Percentiles rank a stretch among this genome's conserved stretches.
Evolutionary conservation across 495 filamentous ascomycete genomes (phyloP).

Genomic region (Hamigera avellanea): DNA sequence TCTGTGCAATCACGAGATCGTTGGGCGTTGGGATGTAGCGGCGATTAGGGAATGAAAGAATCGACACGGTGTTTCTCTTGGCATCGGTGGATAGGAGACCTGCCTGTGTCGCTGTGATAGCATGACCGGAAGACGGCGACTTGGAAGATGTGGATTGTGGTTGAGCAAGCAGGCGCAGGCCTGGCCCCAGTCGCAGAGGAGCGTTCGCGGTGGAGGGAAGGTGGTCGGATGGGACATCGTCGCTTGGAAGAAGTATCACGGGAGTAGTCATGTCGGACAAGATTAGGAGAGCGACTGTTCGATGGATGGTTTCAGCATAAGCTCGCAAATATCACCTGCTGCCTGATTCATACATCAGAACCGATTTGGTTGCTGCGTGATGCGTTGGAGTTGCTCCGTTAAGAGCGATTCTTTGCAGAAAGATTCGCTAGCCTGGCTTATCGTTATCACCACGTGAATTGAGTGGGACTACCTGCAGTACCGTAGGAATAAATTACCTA

Average conservation of each 20-base stretch:
- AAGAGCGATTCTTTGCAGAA: too few relatives aligned
- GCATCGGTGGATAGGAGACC: constrained; percentile 65
- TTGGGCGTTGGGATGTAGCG: constrained; percentile 67
- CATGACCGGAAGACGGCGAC: constrained; percentile 13
- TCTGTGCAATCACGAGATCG: constrained; percentile 77
- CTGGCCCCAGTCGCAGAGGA: constrained; percentile 74
- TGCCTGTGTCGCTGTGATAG: constrained; percentile 64
- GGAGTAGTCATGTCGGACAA: constrained; percentile 31
- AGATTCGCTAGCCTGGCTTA: background rate
- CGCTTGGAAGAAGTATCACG: constrained; percentile 64
- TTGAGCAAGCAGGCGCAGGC: constrained; percentile 44
- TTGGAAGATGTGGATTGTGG: constrained; percentile 12
- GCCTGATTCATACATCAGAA: too few relatives aligned
- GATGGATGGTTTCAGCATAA: too few relatives aligned
- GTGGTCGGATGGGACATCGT: constrained; percentile 46
- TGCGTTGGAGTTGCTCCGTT: too few relatives aligned
- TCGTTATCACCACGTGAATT: constrained; percentile 16
- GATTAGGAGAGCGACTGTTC: too few relatives aligned
- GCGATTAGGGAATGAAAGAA: constrained; percentile 25
- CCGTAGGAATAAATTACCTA: too few relatives aligned
- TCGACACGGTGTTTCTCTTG: constrained; percentile 49
- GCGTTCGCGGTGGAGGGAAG: constrained; percentile 52
- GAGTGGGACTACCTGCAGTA: too few relatives aligned
- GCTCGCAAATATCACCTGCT: too few relatives aligned
- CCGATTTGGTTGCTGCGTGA: too few relatives aligned